Base-by-base conservation (phyloP, 768 basidiomycete species). In the Gloeophyllum trabeum region DNA sequence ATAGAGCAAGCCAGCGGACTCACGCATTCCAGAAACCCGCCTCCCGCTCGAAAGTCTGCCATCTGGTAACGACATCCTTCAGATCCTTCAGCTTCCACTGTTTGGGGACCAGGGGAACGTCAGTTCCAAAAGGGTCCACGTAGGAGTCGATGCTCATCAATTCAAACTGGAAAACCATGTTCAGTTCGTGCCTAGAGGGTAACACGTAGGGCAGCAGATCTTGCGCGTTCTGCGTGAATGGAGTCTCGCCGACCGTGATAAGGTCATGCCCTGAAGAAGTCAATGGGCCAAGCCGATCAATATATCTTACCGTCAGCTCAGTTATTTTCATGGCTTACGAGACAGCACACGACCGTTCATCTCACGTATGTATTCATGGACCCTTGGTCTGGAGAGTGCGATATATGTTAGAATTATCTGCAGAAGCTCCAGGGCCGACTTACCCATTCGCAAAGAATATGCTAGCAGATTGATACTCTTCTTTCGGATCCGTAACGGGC, bases 11-110 rank as follows among this genome's bases (percentile, higher is more conserved):
- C 13, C 46, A 42, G 53, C 40, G 51, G 49, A 40, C 72, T 47
- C 48, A 79, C 70, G 78, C 59, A 50, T 81, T 81, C 81, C 82
- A 83, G 43, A 70, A 83, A 0, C 76, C 77, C 36, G 71, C 66
- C 6, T 70, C 66, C 4, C 74, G 65, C 55, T 74, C 71, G 48
- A 65, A 73, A 16, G 48, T 61, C 49, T 83, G 79, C 80, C 81
- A 85, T 28, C 54, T 51, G 34, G 48, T 47, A 21, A 65, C 49
- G 35, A 65, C 47, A 19, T 63, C 59, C 50, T 71, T 76, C 30
- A 83, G 57, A 12, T 76, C 70, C 4, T 62, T 40, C 14, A 85
- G 51, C 28, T 61, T 67, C 76, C 79, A 82, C 5, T 61, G 51
- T 38, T 64, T 60, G 22, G 58, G 58, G 26, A 61, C 59, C 39